Evolutionary conservation across 2,329 filamentous ascomycete species (phyloP).

Genomic region (Didymella pinodella): DNA sequence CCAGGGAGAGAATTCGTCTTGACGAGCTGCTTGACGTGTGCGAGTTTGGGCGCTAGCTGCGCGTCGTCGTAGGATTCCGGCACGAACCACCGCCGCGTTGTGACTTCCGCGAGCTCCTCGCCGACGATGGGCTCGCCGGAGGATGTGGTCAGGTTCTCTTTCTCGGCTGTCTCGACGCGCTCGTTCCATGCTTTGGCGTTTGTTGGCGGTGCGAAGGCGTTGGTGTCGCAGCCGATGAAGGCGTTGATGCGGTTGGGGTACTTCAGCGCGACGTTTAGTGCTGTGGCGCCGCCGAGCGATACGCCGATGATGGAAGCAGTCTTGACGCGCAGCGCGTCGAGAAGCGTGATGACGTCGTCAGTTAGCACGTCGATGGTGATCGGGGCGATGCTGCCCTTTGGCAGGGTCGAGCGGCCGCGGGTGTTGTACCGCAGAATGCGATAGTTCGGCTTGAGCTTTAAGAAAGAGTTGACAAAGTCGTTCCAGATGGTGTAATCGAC

Average conservation of each 20-base stretch:
- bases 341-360: conserved; percentile 70
- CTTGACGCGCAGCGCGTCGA: conserved; percentile 73
- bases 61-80: conserved; percentile 64
- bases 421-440: conserved; percentile 80
- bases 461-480: conserved; percentile 69
- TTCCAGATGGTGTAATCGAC: conserved; percentile 85
- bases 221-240: conserved; percentile 82
- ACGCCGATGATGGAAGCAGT: conserved; percentile 76
- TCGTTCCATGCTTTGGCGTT: conserved; percentile 84
- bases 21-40: conserved; percentile 73
- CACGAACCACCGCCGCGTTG: conserved; percentile 79
- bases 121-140: conserved; percentile 65
- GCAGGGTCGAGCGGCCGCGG: conserved; percentile 69
- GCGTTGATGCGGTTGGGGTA: conserved; percentile 66
- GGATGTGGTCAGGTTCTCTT: conserved; percentile 52
- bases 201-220: conserved; percentile 72
- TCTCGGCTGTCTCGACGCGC: conserved; percentile 72
- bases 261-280: conserved; percentile 74
- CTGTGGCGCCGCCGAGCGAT: conserved; percentile 80
- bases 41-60: conserved; percentile 58
- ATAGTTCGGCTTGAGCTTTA: conserved; percentile 65
- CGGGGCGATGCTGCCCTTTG: conserved; percentile 52
- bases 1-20: conserved; percentile 72
- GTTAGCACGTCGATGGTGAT: conserved; percentile 69
- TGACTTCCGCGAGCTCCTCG: conserved; percentile 70